Base-by-base conservation (phyloP, 345 rosid genomes). In the Heritiera littoralis region DNA sequence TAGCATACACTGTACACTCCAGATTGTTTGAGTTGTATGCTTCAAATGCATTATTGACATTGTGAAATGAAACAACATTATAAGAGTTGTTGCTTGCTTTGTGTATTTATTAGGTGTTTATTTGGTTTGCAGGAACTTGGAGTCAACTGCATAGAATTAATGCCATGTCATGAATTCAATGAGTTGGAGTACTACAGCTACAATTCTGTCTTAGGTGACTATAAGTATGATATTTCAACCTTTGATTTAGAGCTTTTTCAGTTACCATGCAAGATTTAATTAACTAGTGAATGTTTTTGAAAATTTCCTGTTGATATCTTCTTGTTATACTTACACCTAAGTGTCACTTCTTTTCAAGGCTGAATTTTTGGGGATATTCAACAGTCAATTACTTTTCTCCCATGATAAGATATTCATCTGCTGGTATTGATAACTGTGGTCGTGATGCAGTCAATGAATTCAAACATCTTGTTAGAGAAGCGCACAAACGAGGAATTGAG, bases 151-250 rank as follows among this genome's bases (percentile, higher is more conserved):
- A 89, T 95, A 84, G 99, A 95, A 81, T 78, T 93, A 81, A 93
- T 95, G 99, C 99, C 99, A 66, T 95, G 98, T 85, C 97, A 95
- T 77, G 98, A 95, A 84, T 95, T 95, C 83, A 95, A 95, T 82
- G 99, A 95, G 87, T 87, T 95, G 83, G 99, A 95, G 88, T 88
- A 92, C 87, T 89, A 83, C 91, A 89, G 90, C 86, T 91, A 93
- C 90, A 95, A 93, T 85, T 80, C 98, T 60, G 86, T 90, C 63
- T 58, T 90, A 88, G 97, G 90, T 78, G 93, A 92, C 77, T 89
- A 89, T 77, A 95, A 89, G 98, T 93, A 95, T 76, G 83, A 61
- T 65, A 40, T 78, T 72, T 82, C 59, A 79, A 74, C 79, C 64
- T 65, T 69, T 72, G 38, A 59, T 76, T 76, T 46, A 14, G 9